Base-by-base conservation (phyloP, 2,329 filamentous ascomycete genomes). In the Eurotiales sp. region DNA sequence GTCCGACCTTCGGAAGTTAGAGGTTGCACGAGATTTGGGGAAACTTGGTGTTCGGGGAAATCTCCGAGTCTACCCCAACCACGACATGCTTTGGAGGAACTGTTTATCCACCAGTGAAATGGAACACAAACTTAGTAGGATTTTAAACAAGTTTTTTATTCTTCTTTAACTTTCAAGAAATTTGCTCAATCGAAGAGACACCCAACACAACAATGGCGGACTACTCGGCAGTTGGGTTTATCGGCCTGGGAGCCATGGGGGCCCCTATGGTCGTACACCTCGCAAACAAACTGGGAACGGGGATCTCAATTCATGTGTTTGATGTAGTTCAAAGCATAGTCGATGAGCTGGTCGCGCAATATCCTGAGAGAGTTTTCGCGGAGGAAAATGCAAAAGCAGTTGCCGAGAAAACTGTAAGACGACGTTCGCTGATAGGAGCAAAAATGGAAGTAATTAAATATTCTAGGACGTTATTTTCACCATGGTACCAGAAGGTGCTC, bases 231-330 rank as follows among this genome's bases (percentile, higher is more conserved):
- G 46, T 63, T 21, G 59, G 76, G 40, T 82, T 80, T 64, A 73
- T 82, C 41, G 78, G 79, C 56, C 69, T 81, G 1, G 78, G 78
- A n/a, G 70, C 73, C 10, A 81, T 81, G 78, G 78, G 78, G 0
- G 70, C 68, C 47, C 77, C 77, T 10, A 81, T 81, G 77, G 70
- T 74, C 4, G 63, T 61, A 17, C 77, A 80, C 59, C 65, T 81
- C 21, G 71, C 74, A 8, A 69, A 70, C 19, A 79, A 78, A 56
- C 65, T 77, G 43, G 66, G 72, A 3, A 21, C 60, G 8, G 64
- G 69, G 10, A 72, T 73, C 8, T 65, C 65, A 3, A 71, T 80
- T 51, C 72, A 72, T 56, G 70, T 79, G 7, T 77, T 73, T 56
- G 78, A 81, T 58, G 70, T 81, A 3, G 67, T 73, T 4, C 62